Evolutionary conservation across 2,329 filamentous ascomycete species (phyloP).

Genomic region (Coleophoma crateriformis): DNA sequence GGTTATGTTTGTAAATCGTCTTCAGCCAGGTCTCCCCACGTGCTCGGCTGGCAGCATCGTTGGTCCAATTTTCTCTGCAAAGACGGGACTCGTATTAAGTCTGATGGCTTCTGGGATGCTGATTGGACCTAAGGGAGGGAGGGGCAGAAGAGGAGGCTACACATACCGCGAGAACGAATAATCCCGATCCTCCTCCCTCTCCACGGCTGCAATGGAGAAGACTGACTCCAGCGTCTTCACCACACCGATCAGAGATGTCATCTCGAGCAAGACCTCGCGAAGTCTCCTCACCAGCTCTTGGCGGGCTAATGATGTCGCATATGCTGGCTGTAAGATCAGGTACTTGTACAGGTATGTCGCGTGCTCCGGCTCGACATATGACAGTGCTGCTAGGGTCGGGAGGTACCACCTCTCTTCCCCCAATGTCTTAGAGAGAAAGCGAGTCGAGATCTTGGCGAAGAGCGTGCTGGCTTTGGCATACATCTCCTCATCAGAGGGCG

Average conservation of each 20-base stretch:
- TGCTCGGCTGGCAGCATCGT: constrained; percentile 46
- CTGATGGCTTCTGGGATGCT: too few relatives aligned
- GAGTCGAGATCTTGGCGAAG: neutral
- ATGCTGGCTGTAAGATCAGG: constrained; percentile 42
- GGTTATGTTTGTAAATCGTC: constrained; percentile 34
- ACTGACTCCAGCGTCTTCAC: constrained; percentile 52
- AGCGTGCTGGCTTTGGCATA: neutral
- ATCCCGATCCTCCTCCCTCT: constrained; percentile 47
- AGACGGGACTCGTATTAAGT: too few relatives aligned
- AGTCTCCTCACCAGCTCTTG: constrained; percentile 43
- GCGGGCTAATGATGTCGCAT: constrained; percentile 35
- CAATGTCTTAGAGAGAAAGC: neutral
- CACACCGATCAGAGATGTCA: constrained; percentile 52
- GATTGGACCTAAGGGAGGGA: too few relatives aligned
- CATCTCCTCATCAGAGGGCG: neutral
- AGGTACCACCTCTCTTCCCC: constrained; percentile 19
- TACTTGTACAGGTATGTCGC: constrained; percentile 49
- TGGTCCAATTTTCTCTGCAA: constrained; percentile 47
- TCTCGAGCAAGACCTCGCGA: constrained; percentile 54
- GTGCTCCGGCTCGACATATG: constrained; percentile 44
- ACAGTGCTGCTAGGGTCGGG: constrained; percentile 30
- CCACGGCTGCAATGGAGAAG: constrained; percentile 15
- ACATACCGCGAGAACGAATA: constrained; percentile 25
- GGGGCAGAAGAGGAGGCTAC: too few relatives aligned
- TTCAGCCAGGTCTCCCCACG: constrained; percentile 50